Base-by-base conservation (phyloP, 257 asterid species). In the Cynanchum wilfordii region DNA sequence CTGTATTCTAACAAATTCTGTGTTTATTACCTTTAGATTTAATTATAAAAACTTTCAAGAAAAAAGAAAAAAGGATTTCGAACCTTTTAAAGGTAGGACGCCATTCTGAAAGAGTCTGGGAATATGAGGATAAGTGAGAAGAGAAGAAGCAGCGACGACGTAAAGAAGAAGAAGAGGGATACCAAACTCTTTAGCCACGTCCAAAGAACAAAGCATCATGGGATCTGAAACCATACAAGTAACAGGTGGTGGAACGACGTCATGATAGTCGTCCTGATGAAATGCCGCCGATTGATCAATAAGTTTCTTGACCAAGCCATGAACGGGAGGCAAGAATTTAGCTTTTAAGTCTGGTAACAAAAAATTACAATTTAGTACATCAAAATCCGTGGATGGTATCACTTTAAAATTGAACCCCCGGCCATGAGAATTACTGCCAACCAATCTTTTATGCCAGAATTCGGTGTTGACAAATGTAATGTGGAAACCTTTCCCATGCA, bases 391-490 rank as follows among this genome's bases (percentile, higher is more conserved):
- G n/a, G 67, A 62, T 30, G 67, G 2, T 12, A 62, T 62, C 12
- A 12, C 1, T 15, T 42, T 44, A 7, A 68, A 68, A 9, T 68
- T 16, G 56, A 68, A 68, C n/a, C 24, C 36, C 12, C 67, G 60
- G 63, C 56, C 4, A 4, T 76, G 74, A 17, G 40, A 25, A 29
- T 78, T 76, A 12, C 42, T 71, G n/a, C 38, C 5, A 4, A 74
- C 47, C 7, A 79, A 42, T 15, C 80, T 22, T 3, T 73, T 68
- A 30, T 74, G 80, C 66, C 72, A 76, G 73, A 72, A 79, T 7
- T 82, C 76, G 2, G 86, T 49, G 80, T 77, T 71, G 2, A 79
- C 76, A 25, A 82, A 79, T 49, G 86, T 77, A 20, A 79, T 73
- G 25, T 76, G 71, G 70, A 82, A 82, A 57, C 86, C 84, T 73